phyloP scores from a whole-genome alignment of 78 protist genomes.

The Dictyostelium brefeldianum region DNA sequence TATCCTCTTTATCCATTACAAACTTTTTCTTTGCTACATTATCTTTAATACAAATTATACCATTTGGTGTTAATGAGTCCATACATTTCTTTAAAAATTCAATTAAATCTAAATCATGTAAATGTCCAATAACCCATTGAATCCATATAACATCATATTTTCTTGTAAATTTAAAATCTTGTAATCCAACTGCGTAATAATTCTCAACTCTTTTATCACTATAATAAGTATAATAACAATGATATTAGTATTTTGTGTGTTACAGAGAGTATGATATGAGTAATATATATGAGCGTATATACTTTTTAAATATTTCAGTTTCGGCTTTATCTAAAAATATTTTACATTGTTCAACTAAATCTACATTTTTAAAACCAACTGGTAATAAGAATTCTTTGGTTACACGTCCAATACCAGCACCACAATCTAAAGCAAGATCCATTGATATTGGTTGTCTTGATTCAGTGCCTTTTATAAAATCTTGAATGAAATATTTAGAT shows the following conservation, averaged over 20 bases:
- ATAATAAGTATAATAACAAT: no score
- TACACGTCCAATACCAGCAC: slow-evolving; percentile 95
- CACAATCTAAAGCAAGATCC: slow-evolving; percentile 87
- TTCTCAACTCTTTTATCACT: slow-evolving; percentile 63
- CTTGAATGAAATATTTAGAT: slow-evolving; percentile 22
- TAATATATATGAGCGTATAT: no score
- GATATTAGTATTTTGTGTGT: no score
- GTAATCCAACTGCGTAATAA: slow-evolving; percentile 78
- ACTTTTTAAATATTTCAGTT: slow-evolving; percentile 39
- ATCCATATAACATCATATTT: slow-evolving; percentile 90
- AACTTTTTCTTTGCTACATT: slow-evolving; percentile 77
- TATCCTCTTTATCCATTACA: slow-evolving; percentile 89
- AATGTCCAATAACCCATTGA: slow-evolving; percentile 94
- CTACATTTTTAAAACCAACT: slow-evolving; percentile 83
- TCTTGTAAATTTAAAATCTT: slow-evolving; percentile 63
- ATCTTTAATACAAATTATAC: slow-evolving; percentile 90
- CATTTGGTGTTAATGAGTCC: slow-evolving; percentile 72
- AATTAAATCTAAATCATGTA: slow-evolving; percentile 85
- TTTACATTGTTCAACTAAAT: slow-evolving; percentile 87
- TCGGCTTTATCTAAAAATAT: slow-evolving; percentile 85
- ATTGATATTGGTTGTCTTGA: neutral
- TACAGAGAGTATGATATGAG: no score
- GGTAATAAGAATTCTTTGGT: slow-evolving; percentile 77
- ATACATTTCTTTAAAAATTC: slow-evolving; percentile 79
- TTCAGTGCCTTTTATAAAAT: slow-evolving; percentile 15